Percentiles rank a stretch among this genome's conserved stretches.
Conservation (phyloP, 1,139 yeast genomes). For the Saccharomyces uvarum region DNA sequence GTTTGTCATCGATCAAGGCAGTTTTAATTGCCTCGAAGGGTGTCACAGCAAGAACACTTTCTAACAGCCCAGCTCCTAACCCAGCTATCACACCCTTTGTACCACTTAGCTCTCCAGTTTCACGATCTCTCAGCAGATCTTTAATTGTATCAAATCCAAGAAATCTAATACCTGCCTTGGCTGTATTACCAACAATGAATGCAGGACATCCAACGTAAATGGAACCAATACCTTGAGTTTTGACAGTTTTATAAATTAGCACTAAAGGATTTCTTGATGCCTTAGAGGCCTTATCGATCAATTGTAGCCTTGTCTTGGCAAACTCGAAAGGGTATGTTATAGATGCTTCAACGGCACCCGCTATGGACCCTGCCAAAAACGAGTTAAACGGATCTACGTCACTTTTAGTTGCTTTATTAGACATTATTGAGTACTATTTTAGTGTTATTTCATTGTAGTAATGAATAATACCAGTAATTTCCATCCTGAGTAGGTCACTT, state of each 20-base stretch:
- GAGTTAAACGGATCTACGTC: conserved; percentile 57
- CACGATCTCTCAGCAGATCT: conserved; percentile 63
- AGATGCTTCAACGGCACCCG: conserved; percentile 89
- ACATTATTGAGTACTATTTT: neutral
- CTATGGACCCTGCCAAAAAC: conserved; percentile 87
- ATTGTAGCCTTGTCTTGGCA: conserved; percentile 88
- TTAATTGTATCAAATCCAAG: conserved; percentile 88
- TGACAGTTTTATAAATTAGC: conserved; percentile 65
- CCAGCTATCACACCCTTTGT: conserved; percentile 93
- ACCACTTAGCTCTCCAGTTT: conserved; percentile 74
- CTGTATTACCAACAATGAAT: conserved; percentile 89
- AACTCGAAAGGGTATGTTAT: conserved; percentile 94
- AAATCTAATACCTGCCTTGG: conserved; percentile 89
- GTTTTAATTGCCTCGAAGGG: conserved; percentile 97
- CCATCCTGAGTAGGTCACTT: neutral
- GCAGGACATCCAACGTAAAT: conserved; percentile 97
- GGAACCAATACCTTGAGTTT: conserved; percentile 69
- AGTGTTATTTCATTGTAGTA: neutral
- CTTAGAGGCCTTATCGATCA: conserved; percentile 61
- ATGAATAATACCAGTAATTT: neutral
- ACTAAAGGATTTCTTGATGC: conserved; percentile 77
- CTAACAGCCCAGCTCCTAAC: conserved; percentile 89
- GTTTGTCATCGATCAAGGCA: conserved; percentile 89
- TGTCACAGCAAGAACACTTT: conserved; percentile 87
- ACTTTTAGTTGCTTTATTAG: conserved; percentile 4